phyloP scores from a whole-genome alignment of 768 basidiomycete genomes.

The Phlebiopsis flavidoalba region DNA sequence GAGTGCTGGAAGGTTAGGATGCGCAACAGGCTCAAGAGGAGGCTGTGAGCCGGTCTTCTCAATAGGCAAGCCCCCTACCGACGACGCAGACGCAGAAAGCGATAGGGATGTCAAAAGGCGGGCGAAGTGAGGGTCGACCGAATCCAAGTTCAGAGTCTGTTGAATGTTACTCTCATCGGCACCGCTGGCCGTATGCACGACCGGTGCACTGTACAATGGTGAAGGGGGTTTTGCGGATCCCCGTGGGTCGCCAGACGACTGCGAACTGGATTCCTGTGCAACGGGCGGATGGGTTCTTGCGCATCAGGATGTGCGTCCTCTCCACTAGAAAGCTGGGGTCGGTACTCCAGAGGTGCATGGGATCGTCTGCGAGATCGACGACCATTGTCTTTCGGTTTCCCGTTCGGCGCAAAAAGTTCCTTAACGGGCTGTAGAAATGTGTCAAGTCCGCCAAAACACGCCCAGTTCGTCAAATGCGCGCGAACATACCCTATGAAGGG shows the following conservation, averaged over 20 bases:
- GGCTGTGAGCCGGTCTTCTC: neutral
- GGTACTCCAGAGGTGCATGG: conserved; percentile 11
- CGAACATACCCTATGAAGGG: conserved; percentile 80
- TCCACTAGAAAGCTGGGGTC: conserved; percentile 24
- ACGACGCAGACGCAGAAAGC: conserved; percentile 38
- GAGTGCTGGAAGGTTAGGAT: neutral
- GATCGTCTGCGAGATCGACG: conserved; percentile 26
- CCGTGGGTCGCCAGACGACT: conserved; percentile 50
- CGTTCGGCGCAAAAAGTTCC: conserved; percentile 61
- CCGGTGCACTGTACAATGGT: conserved; percentile 45
- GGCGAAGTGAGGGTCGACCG: conserved; percentile 68
- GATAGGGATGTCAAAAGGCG: conserved; percentile 59
- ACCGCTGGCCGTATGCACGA: conserved; percentile 26
- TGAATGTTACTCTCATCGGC: conserved; percentile 21
- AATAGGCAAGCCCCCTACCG: neutral
- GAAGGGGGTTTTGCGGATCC: conserved; percentile 45
- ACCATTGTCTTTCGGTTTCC: conserved; percentile 45
- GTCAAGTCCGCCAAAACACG: conserved; percentile 6
- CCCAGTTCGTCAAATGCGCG: neutral
- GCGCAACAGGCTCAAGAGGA: neutral
- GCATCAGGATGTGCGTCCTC: conserved; percentile 18
- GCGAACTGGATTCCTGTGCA: conserved; percentile 62
- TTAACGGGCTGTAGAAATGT: conserved; percentile 44
- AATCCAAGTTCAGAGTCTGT: conserved; percentile 26
- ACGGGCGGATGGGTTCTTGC: conserved; percentile 19